phyloP scores from a whole-genome alignment of 2,329 filamentous ascomycete species.

The Talaromyces pinophilus region DNA sequence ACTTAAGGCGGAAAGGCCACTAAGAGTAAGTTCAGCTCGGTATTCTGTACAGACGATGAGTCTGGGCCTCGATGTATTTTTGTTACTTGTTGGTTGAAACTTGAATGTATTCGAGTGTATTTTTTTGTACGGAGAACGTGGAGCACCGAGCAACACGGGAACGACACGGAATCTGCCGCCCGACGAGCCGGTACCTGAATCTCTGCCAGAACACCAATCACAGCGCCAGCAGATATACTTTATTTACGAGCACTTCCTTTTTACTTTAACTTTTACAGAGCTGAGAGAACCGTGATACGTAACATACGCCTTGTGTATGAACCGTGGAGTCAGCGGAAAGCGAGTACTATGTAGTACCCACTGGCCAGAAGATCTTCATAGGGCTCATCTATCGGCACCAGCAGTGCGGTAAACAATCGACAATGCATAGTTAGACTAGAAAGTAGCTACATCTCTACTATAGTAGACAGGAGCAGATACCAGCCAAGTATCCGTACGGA shows the following conservation, averaged over 20 bases:
- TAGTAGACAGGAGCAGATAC: neutral
- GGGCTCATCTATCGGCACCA: neutral
- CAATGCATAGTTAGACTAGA: slow-evolving; percentile 4
- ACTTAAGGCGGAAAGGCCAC: neutral
- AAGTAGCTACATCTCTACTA: neutral
- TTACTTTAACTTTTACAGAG: neutral
- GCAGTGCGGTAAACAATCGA: neutral
- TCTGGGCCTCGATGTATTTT: slow-evolving; percentile 10
- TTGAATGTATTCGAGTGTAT: neutral
- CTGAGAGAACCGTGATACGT: neutral
- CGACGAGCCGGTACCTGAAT: slow-evolving; percentile 17
- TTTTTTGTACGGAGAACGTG: neutral
- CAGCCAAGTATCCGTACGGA: neutral
- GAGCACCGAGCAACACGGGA: neutral
- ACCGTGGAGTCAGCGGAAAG: neutral
- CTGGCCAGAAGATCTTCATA: slow-evolving; percentile 3
- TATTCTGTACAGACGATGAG: neutral
- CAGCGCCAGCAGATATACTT: neutral
- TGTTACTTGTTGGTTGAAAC: neutral
- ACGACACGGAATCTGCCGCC: slow-evolving; percentile 13
- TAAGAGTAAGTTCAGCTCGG: neutral
- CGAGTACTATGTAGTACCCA: neutral
- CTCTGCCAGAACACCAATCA: neutral
- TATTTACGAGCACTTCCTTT: neutral
- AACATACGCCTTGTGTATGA: neutral